phyloP scores from a whole-genome alignment of 768 basidiomycete species.

The Hysterangium stoloniferum region DNA sequence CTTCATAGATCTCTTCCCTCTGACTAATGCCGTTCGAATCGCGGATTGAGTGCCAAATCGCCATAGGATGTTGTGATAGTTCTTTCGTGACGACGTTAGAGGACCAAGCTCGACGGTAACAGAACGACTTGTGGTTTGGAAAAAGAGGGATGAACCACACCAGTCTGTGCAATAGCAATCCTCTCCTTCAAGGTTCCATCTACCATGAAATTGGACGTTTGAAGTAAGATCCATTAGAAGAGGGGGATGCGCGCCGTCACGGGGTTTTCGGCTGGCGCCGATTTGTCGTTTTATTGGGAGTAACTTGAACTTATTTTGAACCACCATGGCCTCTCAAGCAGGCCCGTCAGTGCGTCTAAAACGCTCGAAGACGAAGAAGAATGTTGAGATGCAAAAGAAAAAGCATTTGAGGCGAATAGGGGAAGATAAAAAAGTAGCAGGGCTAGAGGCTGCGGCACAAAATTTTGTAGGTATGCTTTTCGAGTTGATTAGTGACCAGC shows the following conservation, averaged over 20 bases:
- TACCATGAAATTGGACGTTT: conserved; percentile 2
- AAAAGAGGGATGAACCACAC: conserved; percentile 8
- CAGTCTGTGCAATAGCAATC: conserved; percentile 7
- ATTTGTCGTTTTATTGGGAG: too few relatives aligned
- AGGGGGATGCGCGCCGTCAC: neutral
- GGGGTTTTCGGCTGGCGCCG: too few relatives aligned
- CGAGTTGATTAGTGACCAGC: neutral
- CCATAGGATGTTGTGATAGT: conserved; percentile 10
- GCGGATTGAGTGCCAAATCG: conserved; percentile 4
- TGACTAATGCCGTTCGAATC: neutral
- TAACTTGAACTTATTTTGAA: too few relatives aligned
- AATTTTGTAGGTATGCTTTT: conserved; percentile 24
- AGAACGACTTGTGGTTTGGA: conserved; percentile 6
- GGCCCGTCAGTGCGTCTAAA: neutral
- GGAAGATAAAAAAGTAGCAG: conserved; percentile 22
- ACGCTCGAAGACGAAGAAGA: conserved; percentile 1
- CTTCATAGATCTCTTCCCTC: neutral
- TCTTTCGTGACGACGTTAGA: conserved; percentile 6
- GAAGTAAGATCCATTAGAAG: neutral
- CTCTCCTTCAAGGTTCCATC: conserved; percentile 7
- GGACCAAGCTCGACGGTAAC: conserved; percentile 2
- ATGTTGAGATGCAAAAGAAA: neutral
- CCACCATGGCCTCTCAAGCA: neutral
- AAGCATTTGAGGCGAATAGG: neutral
- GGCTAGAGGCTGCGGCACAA: conserved; percentile 24